Base-by-base conservation (phyloP, 768 basidiomycete genomes). In the Leccinum incarnatum region DNA sequence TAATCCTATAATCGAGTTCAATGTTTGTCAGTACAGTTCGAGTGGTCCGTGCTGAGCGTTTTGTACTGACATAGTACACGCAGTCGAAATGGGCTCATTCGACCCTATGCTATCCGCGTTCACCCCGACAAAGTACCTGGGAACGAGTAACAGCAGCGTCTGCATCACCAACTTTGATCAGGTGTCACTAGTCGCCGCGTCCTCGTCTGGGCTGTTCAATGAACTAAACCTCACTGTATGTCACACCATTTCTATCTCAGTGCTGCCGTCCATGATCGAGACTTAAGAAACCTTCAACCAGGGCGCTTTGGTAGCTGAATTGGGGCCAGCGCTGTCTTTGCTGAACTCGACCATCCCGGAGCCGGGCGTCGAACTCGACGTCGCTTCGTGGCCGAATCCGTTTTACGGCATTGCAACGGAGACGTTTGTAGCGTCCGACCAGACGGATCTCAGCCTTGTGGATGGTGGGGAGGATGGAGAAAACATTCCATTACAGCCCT, bases 401-500 rank as follows among this genome's bases (percentile, higher is more conserved):
- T 79, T 78, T 64, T 67, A 64, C 21, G 75, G 77, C 29, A 34
- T 77, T 7, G 69, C 76, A 21, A 67, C 71, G 0, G 59, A 60
- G 0, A 74, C 70, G 0, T 79, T 80, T 54, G 59, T 73, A n/a
- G 67, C 71, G 21, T 60, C 74, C 6, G 61, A 63, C 25, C 69
- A 77, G 60, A 65, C 56, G 10, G 60, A 75, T 25, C 67, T 80
- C 0, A 59, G 59, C 37, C 51, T 80, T 5, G 72, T 74, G 34
- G 78, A 80, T 52, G 79, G 79, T 25, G 79, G 79, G 8, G 73
- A 75, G 57, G 72, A 77, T 47, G 78, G 78, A 14, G 74, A 79
- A 61, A 63, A 78, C 52, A 69, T 82, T 37, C 81, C 83, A 4
- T 30, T 83, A 17, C 78, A 79, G 51, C 83, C 83, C 2, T 73